These are phyloP conservation scores for Allium fistulosum DNA, from an alignment of 106 monocot genomes.

Conservation along the genomic window DNA sequence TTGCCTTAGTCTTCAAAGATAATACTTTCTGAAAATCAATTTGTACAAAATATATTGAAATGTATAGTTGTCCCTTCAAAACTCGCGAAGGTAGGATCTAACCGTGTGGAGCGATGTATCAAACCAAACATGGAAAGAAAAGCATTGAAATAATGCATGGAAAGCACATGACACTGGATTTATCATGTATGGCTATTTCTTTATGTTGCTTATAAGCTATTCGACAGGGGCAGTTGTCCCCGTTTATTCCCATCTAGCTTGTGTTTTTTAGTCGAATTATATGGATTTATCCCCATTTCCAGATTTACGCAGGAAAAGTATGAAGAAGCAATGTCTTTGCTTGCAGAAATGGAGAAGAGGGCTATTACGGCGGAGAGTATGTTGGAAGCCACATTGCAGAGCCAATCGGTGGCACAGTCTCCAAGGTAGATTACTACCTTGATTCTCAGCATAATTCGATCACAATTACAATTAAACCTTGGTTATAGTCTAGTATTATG, in stretches of 20 bases:
- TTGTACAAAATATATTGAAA: too few species aligned
- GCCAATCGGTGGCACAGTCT: conserved; percentile 51
- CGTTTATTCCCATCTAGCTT: background rate
- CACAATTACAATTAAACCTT: background rate
- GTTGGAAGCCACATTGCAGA: conserved; percentile 72
- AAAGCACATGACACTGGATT: too few species aligned
- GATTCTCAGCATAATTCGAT: background rate
- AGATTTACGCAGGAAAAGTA: conserved; percentile 70
- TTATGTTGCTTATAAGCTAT: too few species aligned
- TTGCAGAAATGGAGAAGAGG: conserved; percentile 67
- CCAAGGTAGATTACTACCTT: conserved; percentile 34
- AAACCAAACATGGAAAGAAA: too few species aligned
- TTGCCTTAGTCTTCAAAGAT: too few species aligned
- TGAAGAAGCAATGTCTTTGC: conserved; percentile 40
- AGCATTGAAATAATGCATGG: too few species aligned
- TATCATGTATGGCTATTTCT: too few species aligned
- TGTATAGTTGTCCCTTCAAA: too few species aligned
- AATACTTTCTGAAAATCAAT: too few species aligned
- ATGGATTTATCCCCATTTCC: conserved; percentile 16
- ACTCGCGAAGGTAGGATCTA: too few species aligned
- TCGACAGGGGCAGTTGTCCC: too few species aligned
- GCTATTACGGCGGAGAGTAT: conserved; percentile 75
- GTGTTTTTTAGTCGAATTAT: conserved; percentile 7
- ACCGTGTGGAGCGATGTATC: too few species aligned
- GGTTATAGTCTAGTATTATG: background rate